Evolutionary conservation across 768 basidiomycete genomes (phyloP), one percentile per base, ranked within the genome.

Genomic region (Rossbeevera mucosa): DNA sequence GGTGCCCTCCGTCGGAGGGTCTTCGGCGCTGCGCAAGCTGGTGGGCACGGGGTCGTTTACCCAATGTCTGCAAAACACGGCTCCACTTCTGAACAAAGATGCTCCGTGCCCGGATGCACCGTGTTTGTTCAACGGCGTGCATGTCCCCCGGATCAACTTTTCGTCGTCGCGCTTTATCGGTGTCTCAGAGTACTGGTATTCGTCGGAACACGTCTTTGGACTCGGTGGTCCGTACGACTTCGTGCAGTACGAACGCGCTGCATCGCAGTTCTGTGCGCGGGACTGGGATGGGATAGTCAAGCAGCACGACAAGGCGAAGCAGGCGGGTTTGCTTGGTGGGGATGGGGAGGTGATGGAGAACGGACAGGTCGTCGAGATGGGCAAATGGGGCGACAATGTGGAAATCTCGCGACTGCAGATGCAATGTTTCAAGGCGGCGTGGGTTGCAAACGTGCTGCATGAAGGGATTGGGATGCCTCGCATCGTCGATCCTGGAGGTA

Each of bases 351-450:
- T 87, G 12, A 73, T 79, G 53, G 64, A 80, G 63, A 71, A 76
- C 49, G 86, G 85, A 18, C 66, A 80, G 53, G 67, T 87, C 12
- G 77, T 88, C n/a, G 77, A 76, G 24, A 76, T 79, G 4, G 85
- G 83, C 0, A 76, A 78, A 57, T 91, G 88, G 89, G 80, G 80
- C 21, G 74, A 82, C 33, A 72, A 81, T 50, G 85, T 95, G 52
- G 94, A 94, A 66, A 70, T 90, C 30, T 80, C 89, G 21, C 81
- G 95, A 43, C 72, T 99, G 53, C 83, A 95, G 72, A 90, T 95
- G 89, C 96, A 98, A 66, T 99, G 96, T 67, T 99, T 99, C 84
- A 99, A 99, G 70, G 93, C 95, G 1, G 94, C 96, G 2, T 99
- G 96, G 96, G 80, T 99, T 50, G 85, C 88, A 47, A 97, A 98